Base-by-base conservation (phyloP, 169 alveolate genomes). In the Plasmodium vinckei region DNA sequence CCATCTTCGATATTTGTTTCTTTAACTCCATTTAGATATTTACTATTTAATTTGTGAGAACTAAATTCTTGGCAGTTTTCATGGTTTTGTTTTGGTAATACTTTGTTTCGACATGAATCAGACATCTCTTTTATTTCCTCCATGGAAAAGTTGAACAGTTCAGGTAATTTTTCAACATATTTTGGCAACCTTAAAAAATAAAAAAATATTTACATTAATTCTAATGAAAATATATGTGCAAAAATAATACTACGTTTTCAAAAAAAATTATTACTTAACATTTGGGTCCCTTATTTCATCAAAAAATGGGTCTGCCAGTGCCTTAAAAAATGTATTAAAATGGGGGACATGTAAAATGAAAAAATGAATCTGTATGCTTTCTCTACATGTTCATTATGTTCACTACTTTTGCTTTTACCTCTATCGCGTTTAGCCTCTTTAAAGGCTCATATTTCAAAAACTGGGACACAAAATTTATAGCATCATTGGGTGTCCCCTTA, bases 291-390 rank as follows among this genome's bases (percentile, higher is more conserved):
- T 93, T 54, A 97, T 88, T 56, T 97, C 99, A 71, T 98, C 99
- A 87, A 97, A 98, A 88, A 96, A 98, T 68, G 98, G 98, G 89
- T 98, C 99, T 2, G 97, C 95, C 87, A 98, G 89, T 27, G 98
- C 97, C 87, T 96, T 94, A 12, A 91, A 72, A 95, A 94, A 59
- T 33, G 5, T 1, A 4, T 33, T 4, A 33, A 33, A 33, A 33
- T 0, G 7, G 42, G 5, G 42, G 1, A 1, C 25, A 21, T 33
- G 7, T 33, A 72, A n/a, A 46, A 25, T 44, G 39, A 44, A 56
- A 17, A 49, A 39, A 23, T 15, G 23, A 9, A 33, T 33, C 0
- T 3, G 1, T 7, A 33, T 33, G 42, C 5, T 33, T 33, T 33
- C 4, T 33, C 5, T 2, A 33, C 13, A 33, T 27, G 27, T 6